Evolutionary conservation across 2,329 filamentous ascomycete genomes (phyloP).

Genomic region (Cladosporium sp.): DNA sequence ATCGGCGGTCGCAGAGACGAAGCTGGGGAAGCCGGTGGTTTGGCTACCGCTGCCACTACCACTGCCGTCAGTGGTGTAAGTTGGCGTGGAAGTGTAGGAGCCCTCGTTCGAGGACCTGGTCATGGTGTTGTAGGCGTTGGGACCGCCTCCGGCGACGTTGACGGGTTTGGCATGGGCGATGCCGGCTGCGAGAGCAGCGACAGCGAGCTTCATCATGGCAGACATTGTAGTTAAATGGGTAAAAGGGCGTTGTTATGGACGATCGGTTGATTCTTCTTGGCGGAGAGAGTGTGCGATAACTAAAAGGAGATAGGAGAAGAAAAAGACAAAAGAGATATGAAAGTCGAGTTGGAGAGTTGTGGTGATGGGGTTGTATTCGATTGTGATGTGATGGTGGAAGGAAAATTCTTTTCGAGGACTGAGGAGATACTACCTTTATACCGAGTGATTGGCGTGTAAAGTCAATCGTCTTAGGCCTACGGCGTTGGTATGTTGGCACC

Average conservation of each 20-base stretch:
- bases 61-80: conserved; percentile 15
- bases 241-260: neutral
- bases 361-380: conserved; percentile 25
- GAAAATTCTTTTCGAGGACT: conserved; percentile 11
- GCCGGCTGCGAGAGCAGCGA: conserved; percentile 30
- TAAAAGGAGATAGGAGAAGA: conserved; percentile 15
- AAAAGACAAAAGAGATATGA: conserved; percentile 23
- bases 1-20: conserved; percentile 16
- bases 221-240: conserved; percentile 25
- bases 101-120: conserved; percentile 24
- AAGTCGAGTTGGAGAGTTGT: conserved; percentile 1
- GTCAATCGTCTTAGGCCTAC: neutral
- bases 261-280: neutral
- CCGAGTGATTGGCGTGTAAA: conserved; percentile 18
- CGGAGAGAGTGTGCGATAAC: conserved; percentile 22
- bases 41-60: conserved; percentile 12
- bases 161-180: conserved; percentile 31
- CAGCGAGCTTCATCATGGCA: conserved; percentile 30
- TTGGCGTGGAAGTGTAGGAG: conserved; percentile 8
- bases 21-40: conserved; percentile 7
- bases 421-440: conserved; percentile 3
- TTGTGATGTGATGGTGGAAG: conserved; percentile 2
- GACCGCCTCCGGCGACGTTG: neutral
- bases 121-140: conserved; percentile 45
- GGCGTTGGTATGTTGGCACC: neutral